Percentiles rank a stretch among this genome's conserved stretches.
These are phyloP conservation scores for Rhizopogon vulgaris DNA, from an alignment of 768 basidiomycete genomes.

Conservation along the genomic window DNA sequence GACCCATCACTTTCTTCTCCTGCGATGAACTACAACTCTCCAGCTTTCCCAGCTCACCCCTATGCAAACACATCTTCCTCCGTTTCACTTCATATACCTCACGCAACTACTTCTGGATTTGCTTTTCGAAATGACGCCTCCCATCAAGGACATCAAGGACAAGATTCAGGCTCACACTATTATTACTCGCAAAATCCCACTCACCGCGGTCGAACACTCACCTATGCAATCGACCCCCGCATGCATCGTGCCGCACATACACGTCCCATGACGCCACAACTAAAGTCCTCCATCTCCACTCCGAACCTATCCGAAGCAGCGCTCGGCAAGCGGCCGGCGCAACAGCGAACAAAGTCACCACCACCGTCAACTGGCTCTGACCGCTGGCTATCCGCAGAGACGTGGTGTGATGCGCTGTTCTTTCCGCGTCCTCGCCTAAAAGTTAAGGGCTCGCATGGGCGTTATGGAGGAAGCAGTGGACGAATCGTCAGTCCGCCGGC, in stretches of 20 bases:
- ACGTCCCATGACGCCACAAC: neutral
- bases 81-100: slow-evolving; percentile 2
- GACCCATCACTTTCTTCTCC: slow-evolving; percentile 14
- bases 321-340: slow-evolving; percentile 6
- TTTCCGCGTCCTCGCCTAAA: slow-evolving; percentile 73
- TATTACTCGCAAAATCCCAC: slow-evolving; percentile 6
- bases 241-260: neutral
- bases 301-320: slow-evolving; percentile 46
- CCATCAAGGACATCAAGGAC: slow-evolving; percentile 10
- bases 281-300: slow-evolving; percentile 58
- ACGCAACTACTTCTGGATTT: slow-evolving; percentile 7
- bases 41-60: slow-evolving; percentile 36
- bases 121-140: slow-evolving; percentile 17
- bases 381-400: slow-evolving; percentile 67
- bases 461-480: slow-evolving; percentile 12
- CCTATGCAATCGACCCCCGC: neutral
- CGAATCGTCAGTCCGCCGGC: slow-evolving; percentile 45
- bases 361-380: slow-evolving; percentile 36
- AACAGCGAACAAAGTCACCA: slow-evolving; percentile 15
- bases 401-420: slow-evolving; percentile 76
- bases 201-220: neutral
- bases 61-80: slow-evolving; percentile 42
- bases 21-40: slow-evolving; percentile 3
- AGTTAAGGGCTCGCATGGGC: slow-evolving; percentile 31
- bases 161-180: neutral